These are phyloP conservation scores for Butyriboletus loyo DNA, from an alignment of 768 basidiomycete species.

Conservation along the genomic window DNA sequence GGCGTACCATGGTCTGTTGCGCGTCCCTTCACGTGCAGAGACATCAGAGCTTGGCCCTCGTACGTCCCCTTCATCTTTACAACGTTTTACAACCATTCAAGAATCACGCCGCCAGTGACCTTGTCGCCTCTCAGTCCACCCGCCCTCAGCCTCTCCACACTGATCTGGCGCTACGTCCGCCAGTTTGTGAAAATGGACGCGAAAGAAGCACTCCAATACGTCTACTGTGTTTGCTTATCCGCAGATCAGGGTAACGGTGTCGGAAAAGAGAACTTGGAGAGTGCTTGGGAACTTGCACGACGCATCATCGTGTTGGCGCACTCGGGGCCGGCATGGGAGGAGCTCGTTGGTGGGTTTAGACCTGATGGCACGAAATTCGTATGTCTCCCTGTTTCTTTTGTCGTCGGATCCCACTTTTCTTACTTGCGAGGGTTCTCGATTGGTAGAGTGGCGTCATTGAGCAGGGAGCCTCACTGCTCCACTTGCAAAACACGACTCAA, in stretches of 20 bases:
- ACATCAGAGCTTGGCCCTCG: slow-evolving; percentile 81
- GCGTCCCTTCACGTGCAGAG: slow-evolving; percentile 78
- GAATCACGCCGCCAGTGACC: slow-evolving; percentile 47
- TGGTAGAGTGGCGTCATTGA: slow-evolving; percentile 82
- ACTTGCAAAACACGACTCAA: slow-evolving; percentile 58
- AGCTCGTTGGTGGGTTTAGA: slow-evolving; percentile 90
- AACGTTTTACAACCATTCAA: neutral
- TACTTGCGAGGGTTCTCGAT: neutral
- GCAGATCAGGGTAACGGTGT: slow-evolving; percentile 67
- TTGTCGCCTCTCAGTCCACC: slow-evolving; percentile 66
- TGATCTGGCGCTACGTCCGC: slow-evolving; percentile 91
- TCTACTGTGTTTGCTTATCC: slow-evolving; percentile 79
- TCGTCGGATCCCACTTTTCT: neutral
- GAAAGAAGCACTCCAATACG: slow-evolving; percentile 91
- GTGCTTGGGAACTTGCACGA: slow-evolving; percentile 75
- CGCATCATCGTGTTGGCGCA: slow-evolving; percentile 78
- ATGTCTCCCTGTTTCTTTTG: slow-evolving; percentile 31
- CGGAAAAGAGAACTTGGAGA: slow-evolving; percentile 83
- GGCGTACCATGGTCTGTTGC: slow-evolving; percentile 88
- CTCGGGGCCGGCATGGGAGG: slow-evolving; percentile 82
- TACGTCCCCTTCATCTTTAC: slow-evolving; percentile 37
- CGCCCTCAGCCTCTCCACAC: slow-evolving; percentile 74
- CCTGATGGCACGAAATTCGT: slow-evolving; percentile 89
- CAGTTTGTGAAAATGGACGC: slow-evolving; percentile 93
- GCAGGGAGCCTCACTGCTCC: slow-evolving; percentile 73